These are phyloP conservation scores for Crithidia fasciculata DNA, from an alignment of 208 protist species.

Conservation along the genomic window DNA sequence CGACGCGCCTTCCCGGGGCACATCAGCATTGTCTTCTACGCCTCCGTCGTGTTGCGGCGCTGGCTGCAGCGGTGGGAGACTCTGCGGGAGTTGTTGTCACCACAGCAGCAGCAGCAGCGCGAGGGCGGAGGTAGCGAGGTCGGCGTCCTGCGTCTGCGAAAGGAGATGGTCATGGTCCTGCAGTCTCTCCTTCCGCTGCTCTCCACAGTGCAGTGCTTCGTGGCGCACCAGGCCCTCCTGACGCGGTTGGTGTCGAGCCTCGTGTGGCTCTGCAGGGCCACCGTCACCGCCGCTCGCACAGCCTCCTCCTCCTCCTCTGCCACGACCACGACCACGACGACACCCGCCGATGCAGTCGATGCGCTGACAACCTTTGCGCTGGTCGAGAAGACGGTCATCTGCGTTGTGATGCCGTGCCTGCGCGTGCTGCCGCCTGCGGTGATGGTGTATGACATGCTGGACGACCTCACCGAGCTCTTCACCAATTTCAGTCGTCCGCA, in stretches of 20 bases:
- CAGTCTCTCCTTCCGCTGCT: conserved; percentile 45
- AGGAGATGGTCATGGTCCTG: conserved; percentile 26
- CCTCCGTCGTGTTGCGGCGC: conserved; percentile 23
- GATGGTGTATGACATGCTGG: conserved; percentile 61
- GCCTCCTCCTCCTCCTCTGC: no score
- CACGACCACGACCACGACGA: background rate
- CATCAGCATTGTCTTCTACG: conserved; percentile 43
- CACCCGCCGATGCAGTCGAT: background rate
- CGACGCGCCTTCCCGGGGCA: conserved; percentile 38
- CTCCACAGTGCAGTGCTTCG: conserved; percentile 36
- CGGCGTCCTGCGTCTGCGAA: background rate
- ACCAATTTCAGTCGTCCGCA: conserved; percentile 10
- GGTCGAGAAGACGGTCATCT: conserved; percentile 55
- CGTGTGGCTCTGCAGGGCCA: conserved; percentile 18
- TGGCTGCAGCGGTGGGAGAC: conserved; percentile 35
- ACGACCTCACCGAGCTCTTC: conserved; percentile 37
- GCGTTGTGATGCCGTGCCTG: conserved; percentile 75
- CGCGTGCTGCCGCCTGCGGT: conserved; percentile 70
- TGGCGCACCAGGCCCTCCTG: conserved; percentile 56
- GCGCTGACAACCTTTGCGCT: conserved; percentile 31
- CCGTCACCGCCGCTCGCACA: background rate
- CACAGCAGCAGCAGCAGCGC: background rate
- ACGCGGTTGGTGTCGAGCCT: conserved; percentile 34
- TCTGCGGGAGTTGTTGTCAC: background rate
- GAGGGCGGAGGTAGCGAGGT: background rate